These are phyloP conservation scores for Talaromyces adpressus DNA, from an alignment of 495 filamentous ascomycete species.

Conservation along the genomic window DNA sequence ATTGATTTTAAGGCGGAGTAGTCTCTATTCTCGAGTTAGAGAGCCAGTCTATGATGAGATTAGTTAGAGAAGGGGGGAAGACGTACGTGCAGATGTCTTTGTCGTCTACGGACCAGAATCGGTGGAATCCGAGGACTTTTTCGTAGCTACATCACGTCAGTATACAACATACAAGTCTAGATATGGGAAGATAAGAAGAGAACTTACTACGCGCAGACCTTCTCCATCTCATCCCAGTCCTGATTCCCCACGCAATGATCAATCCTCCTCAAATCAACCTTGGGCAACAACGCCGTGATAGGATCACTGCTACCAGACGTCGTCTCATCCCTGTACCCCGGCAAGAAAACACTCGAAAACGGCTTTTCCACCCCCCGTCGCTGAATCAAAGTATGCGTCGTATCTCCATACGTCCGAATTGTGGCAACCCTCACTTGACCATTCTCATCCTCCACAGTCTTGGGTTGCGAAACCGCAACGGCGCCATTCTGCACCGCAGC, in stretches of 20 bases:
- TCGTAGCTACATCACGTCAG: slow-evolving; percentile 54
- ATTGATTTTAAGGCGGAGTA: slow-evolving; percentile 78
- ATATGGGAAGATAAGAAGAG: no score
- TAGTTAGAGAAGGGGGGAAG: neutral
- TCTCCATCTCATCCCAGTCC: slow-evolving; percentile 81
- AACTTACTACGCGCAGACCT: slow-evolving; percentile 65
- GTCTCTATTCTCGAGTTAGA: slow-evolving; percentile 40
- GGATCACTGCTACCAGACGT: slow-evolving; percentile 24
- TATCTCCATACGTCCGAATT: slow-evolving; percentile 84
- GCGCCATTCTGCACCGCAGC: slow-evolving; percentile 66
- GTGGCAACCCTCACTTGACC: slow-evolving; percentile 61
- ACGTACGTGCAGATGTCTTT: slow-evolving; percentile 67
- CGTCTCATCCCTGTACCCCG: slow-evolving; percentile 57
- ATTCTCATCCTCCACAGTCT: slow-evolving; percentile 38
- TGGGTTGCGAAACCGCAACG: slow-evolving; percentile 51
- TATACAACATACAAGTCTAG: no score
- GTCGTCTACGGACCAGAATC: slow-evolving; percentile 93
- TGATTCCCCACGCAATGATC: slow-evolving; percentile 96
- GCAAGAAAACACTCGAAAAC: slow-evolving; percentile 72
- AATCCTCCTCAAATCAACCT: slow-evolving; percentile 60
- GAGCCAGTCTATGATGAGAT: neutral
- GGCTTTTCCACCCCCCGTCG: slow-evolving; percentile 22
- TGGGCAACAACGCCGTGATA: slow-evolving; percentile 45
- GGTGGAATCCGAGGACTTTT: slow-evolving; percentile 79
- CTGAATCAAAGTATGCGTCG: slow-evolving; percentile 80